A percentile compares a stretch with the other conserved stretches of the same genome.
Evolutionary conservation across 129 eudicot species (phyloP).

Genomic region (Lactuca saligna): DNA sequence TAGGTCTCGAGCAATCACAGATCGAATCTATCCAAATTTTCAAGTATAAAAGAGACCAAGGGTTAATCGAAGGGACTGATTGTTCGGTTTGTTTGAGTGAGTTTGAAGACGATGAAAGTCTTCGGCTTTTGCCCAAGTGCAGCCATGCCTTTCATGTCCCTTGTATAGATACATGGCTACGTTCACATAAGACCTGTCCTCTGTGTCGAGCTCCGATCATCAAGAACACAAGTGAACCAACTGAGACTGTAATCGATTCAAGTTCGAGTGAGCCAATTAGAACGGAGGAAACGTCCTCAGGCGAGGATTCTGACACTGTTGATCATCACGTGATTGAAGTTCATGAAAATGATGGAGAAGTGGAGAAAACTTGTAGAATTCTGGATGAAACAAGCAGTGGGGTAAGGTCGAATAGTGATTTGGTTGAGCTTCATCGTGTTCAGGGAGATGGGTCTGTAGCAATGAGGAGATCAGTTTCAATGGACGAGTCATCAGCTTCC

Average conservation of each 20-base stretch:
- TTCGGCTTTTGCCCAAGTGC: constrained; percentile 68
- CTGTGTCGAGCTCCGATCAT: constrained; percentile 69
- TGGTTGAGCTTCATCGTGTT: constrained; percentile 34
- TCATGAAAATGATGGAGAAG: constrained; percentile 27
- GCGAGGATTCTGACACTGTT: constrained; percentile 24
- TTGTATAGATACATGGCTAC: constrained; percentile 77
- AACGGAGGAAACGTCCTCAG: constrained; percentile 7
- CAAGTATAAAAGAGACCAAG: constrained; percentile 47
- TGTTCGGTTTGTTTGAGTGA: constrained; percentile 74
- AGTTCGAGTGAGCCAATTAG: constrained; percentile 13
- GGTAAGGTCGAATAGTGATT: constrained; percentile 46
- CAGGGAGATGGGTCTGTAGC: constrained; percentile 17
- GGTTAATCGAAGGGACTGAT: constrained; percentile 44
- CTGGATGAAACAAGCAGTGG: constrained; percentile 1
- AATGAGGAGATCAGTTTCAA: constrained; percentile 57
- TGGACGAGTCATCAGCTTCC: constrained; percentile 33
- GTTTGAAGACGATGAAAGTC: constrained; percentile 64
- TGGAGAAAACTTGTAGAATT: constrained; percentile 10
- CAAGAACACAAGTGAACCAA: constrained; percentile 17
- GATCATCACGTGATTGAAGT: constrained; percentile 27
- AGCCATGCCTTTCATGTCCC: constrained; percentile 75
- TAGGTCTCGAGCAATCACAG: constrained; percentile 56
- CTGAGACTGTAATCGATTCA: neutral
- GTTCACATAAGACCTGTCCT: constrained; percentile 69
- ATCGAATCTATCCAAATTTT: constrained; percentile 57